These are phyloP conservation scores for Candolleomyces efflorescens DNA, from an alignment of 768 basidiomycete species.

Conservation along the genomic window DNA sequence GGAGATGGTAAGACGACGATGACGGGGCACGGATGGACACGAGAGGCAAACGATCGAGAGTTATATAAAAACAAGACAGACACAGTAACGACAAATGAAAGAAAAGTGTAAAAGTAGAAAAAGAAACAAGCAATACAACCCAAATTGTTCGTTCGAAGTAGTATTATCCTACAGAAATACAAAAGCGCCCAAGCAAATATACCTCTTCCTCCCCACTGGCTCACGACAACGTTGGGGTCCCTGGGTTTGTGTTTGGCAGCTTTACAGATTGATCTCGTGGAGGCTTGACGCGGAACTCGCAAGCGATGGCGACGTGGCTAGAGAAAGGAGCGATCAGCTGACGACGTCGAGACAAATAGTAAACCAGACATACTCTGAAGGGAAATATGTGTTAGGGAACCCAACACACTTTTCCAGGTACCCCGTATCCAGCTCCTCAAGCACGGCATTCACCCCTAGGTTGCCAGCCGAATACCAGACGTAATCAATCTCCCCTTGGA, in stretches of 20 bases:
- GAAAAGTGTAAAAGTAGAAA: constrained; percentile 3
- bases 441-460: constrained; percentile 73
- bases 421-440: constrained; percentile 78
- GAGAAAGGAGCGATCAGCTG: background rate
- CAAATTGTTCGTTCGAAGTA: constrained; percentile 9
- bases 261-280: constrained; percentile 42
- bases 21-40: constrained; percentile 4
- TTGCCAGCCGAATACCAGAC: constrained; percentile 84
- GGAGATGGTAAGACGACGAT: background rate
- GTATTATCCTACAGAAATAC: constrained; percentile 9
- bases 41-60: constrained; percentile 1
- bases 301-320: constrained; percentile 70
- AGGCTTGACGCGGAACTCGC: constrained; percentile 78
- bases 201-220: background rate
- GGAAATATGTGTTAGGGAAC: constrained; percentile 96
- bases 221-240: background rate
- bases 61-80: background rate
- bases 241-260: constrained; percentile 15
- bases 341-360: background rate
- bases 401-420: constrained; percentile 93
- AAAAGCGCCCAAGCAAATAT: constrained; percentile 11
- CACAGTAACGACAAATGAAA: constrained; percentile 1
- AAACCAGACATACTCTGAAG: constrained; percentile 77
- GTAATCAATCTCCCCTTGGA: constrained; percentile 87
- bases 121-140: constrained; percentile 12